phyloP scores from a whole-genome alignment of 2,329 filamentous ascomycete species.

The Cyclaneusma minus region DNA sequence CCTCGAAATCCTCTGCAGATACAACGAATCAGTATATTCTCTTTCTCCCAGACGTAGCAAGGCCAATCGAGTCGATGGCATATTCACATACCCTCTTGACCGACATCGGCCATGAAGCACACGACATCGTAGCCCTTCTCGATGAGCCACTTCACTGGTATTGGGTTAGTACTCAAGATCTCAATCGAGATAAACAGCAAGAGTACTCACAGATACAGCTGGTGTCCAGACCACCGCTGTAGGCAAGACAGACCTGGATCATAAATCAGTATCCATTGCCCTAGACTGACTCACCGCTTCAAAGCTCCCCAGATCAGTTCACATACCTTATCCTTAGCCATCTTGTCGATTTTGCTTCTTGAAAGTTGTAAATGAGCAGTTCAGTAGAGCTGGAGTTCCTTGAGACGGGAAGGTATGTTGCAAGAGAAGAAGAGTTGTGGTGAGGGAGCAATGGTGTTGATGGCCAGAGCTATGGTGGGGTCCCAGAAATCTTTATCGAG shows the following conservation, averaged over 20 bases:
- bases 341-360: too few relatives aligned
- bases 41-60: constrained; percentile 2
- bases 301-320: too few relatives aligned
- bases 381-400: too few relatives aligned
- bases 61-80: neutral
- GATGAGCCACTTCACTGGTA: constrained; percentile 25
- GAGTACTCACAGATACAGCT: constrained; percentile 22
- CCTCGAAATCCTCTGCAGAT: constrained; percentile 49
- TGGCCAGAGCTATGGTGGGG: too few relatives aligned
- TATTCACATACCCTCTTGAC: constrained; percentile 40
- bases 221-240: constrained; percentile 28
- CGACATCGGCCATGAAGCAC: constrained; percentile 51
- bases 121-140: constrained; percentile 31
- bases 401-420: too few relatives aligned
- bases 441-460: too few relatives aligned
- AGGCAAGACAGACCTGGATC: constrained; percentile 26
- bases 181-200: neutral
- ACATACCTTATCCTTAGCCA: too few relatives aligned
- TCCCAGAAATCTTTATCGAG: too few relatives aligned
- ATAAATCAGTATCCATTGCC: too few relatives aligned
- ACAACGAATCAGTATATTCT: neutral
- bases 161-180: neutral
- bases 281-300: too few relatives aligned
- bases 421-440: too few relatives aligned
- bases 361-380: too few relatives aligned